Percentiles rank a stretch among this genome's conserved stretches.
Conservation (phyloP, 2,329 filamentous ascomycete genomes). For the Aureobasidium mangrovei region DNA sequence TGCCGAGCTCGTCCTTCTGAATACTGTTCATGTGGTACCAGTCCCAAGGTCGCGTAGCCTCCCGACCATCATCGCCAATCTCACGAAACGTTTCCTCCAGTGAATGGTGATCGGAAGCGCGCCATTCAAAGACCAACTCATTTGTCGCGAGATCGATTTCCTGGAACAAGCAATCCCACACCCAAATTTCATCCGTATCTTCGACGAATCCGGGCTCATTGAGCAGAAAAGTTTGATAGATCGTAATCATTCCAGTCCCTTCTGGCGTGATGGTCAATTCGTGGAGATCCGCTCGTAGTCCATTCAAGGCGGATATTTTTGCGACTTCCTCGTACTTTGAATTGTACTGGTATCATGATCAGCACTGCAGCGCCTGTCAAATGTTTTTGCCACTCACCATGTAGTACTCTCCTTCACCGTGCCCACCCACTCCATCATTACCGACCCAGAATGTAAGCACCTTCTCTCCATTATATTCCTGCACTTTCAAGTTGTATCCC, state of each 20-base stretch:
- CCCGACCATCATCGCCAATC: conserved; percentile 26
- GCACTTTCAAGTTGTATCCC: conserved; percentile 29
- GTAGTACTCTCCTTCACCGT: conserved; percentile 27
- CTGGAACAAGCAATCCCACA: conserved; percentile 26
- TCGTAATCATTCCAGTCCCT: conserved; percentile 35
- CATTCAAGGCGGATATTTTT: conserved; percentile 31
- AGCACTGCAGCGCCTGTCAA: not conserved
- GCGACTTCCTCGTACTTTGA: conserved; percentile 29
- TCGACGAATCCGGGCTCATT: conserved; percentile 19
- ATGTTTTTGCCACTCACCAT: conserved; percentile 20
- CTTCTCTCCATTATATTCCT: conserved; percentile 27
- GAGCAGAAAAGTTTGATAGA: conserved; percentile 25
- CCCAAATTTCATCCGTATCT: conserved; percentile 23
- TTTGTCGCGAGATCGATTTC: conserved; percentile 43
- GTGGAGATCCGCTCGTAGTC: conserved; percentile 33
- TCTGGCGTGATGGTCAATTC: conserved; percentile 35
- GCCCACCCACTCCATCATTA: conserved; percentile 28
- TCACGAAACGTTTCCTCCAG: conserved; percentile 34
- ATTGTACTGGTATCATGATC: conserved; percentile 21
- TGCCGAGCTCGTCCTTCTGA: conserved; percentile 41
- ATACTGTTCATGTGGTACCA: conserved; percentile 50
- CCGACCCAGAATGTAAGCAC: conserved; percentile 33
- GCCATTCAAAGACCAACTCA: conserved; percentile 49
- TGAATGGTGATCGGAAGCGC: conserved; percentile 44
- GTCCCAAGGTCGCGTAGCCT: conserved; percentile 38